Conservation (phyloP, 129 eudicot species). For the Rutidosis leptorrhynchoides region DNA sequence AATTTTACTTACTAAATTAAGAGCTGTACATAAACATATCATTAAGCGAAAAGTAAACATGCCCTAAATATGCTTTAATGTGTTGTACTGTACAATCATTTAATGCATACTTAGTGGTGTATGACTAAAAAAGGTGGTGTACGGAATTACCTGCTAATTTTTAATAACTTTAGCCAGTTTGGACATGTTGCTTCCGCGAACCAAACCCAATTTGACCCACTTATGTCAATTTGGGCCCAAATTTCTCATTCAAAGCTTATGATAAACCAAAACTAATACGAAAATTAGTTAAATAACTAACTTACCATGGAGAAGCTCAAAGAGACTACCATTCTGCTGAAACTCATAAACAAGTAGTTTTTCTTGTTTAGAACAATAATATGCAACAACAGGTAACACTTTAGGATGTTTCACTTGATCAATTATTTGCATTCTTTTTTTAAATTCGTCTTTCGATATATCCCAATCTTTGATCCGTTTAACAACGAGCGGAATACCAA, state of each 20-base stretch:
- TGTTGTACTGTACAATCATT: too few relatives aligned
- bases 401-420: constrained; percentile 56
- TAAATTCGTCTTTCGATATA: constrained; percentile 54
- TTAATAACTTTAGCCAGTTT: too few relatives aligned
- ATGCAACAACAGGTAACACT: constrained; percentile 53
- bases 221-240: not conserved
- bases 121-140: too few relatives aligned
- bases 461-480: constrained; percentile 74
- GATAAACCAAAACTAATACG: not conserved
- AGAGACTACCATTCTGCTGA: constrained; percentile 65
- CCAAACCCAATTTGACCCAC: not conserved
- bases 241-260: not conserved
- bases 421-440: constrained; percentile 61
- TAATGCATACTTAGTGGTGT: too few relatives aligned
- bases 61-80: too few relatives aligned
- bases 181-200: not conserved
- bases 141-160: too few relatives aligned
- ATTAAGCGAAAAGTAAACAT: too few relatives aligned
- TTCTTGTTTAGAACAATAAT: constrained; percentile 72
- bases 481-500: constrained; percentile 47
- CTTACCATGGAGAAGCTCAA: constrained; percentile 69
- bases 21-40: too few relatives aligned
- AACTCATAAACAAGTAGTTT: constrained; percentile 71
- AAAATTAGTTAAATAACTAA: not conserved
- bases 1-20: too few relatives aligned